Base-by-base conservation (phyloP, 805 yeast genomes). In the Teunomyces tritomae region DNA sequence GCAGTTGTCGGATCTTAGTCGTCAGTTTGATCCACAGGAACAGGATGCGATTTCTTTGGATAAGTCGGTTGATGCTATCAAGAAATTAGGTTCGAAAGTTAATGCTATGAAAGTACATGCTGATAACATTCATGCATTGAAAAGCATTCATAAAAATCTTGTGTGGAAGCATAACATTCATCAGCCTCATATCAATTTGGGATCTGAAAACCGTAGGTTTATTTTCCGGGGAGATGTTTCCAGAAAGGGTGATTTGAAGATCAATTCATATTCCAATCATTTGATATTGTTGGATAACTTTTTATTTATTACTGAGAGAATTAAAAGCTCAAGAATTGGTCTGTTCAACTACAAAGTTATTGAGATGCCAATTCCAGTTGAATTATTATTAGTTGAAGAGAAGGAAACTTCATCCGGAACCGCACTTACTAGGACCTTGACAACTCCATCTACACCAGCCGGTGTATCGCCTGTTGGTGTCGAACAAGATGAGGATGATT, bases 231-330 rank as follows among this genome's bases (percentile, higher is more conserved):
- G 90, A 0, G 77, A 75, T 24, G 76, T 86, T 13, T 56, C 70
- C 2, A 73, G 85, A 47, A 81, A 84, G 49, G 82, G 88, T 10
- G 94, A 85, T 43, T 68, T 82, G 56, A 79, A 83, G 70, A 68
- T 83, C 28, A 84, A 83, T 34, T 74, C 86, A 34, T 67, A 71
- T 6, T 69, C 76, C 0, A 67, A 65, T 41, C 76, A 79, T 53
- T 56, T 86, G 20, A 79, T 87, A 14, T 65, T 89, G 27, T 65
- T 89, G 45, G 96, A 89, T 59, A 87, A 89, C 57, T 87, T 75
- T 55, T 64, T 89, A 39, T 58, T 89, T 28, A 76, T 89, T 1
- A 83, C 88, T 0, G 84, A 88, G 35, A 74, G 73, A 41, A 63
- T 77, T 2, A 70, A 71, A 7, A 77, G 74, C 39, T 77, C 70